Base-by-base conservation (phyloP, 1,284 basidiomycete genomes). In the Phenoliferia sp. region DNA sequence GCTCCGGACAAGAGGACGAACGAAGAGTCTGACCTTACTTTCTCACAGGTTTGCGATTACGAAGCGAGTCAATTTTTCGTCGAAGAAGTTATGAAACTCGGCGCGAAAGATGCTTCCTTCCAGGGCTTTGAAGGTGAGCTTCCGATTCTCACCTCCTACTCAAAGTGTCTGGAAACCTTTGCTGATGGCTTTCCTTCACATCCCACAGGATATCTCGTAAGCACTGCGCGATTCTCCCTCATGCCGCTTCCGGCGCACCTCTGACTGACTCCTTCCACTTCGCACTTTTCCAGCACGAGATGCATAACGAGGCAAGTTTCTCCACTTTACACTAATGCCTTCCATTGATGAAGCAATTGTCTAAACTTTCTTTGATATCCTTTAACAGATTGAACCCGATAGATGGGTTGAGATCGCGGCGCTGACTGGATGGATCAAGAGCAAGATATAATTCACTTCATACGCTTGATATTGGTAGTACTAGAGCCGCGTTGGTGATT, bases 261-360 rank as follows among this genome's bases (percentile, higher is more conserved):
- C 9, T 26, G 6, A 32, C 48, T 50, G 28, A 56, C 36, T 31
- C 17, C 55, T 33, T 28, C 22, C 28, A 28, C 39, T 10, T n/a
- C n/a, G n/a, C n/a, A n/a, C 4, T 55, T 29, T 3, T 17, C n/a
- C 56, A 70, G 69, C 72, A 73, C 67, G 72, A 73, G 56, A 68
- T 70, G 66, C 72, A 73, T 59, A 73, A 73, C 63, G 72, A 73
- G 69, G 69, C 64, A 2, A 48, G 65, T 32, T 12, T 33, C 19
- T n/a, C 22, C 17, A 5, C 28, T 33, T 16, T 12, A 16, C 26
- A n/a, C n/a, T n/a, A n/a, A n/a, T n/a, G n/a, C n/a, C n/a, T n/a
- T n/a, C n/a, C n/a, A n/a, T n/a, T n/a, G n/a, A n/a, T n/a, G n/a
- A n/a, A n/a, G n/a, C 54, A 6, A 2, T 2, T 17, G 17, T n/a